Evolutionary conservation across 208 protist species (phyloP), one percentile per base, ranked within the genome.

Genomic region (Plasmodiophora brassicae): DNA sequence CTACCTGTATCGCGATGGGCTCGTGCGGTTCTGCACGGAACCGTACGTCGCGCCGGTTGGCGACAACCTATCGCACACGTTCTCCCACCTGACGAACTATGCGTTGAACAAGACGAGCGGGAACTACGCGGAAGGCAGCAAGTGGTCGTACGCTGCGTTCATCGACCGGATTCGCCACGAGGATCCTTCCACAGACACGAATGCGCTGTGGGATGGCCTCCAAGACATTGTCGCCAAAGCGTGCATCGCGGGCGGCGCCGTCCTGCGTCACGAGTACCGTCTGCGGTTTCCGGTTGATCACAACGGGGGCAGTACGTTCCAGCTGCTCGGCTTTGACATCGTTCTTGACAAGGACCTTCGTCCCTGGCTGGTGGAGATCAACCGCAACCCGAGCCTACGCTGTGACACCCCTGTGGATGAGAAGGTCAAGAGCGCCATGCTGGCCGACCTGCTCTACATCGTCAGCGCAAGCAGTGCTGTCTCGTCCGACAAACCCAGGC

Each of bases 51-150:
- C 54, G 35, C 65, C 84, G 0, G 45, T 90, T 36, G 32, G 43
- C 36, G 28, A 10, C 0, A 92, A 88, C 72, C 10, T 88, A 46
- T 50, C 72, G 0, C 1, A 85, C 60, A 28, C 54, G 22, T 92
- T 71, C 60, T 71, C 85, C 43, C 90, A 92, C 36, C 28, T 93
- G 32, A 93, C 91, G 8, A 93, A 93, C 84, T 91, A 90, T 38
- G 91, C 91, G 0, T 57, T 93, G 28, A 93, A 93, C 85, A 93
- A 93, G 41, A 83, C 50, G 38, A 78, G 86, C 25, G 46, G 41
- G 1, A 8, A 65, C 53, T 88, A 65, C 32, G 44, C 57, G 10
- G 35, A 35, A 84, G 86, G 86, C 20, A 85, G 36, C 38, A 88
- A 88, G 54, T 50, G 86, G 22, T 84, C 86, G 8, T n/a, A 78